Conservation (phyloP, 1,139 yeast genomes). For the Saccharomyces uvarum region DNA sequence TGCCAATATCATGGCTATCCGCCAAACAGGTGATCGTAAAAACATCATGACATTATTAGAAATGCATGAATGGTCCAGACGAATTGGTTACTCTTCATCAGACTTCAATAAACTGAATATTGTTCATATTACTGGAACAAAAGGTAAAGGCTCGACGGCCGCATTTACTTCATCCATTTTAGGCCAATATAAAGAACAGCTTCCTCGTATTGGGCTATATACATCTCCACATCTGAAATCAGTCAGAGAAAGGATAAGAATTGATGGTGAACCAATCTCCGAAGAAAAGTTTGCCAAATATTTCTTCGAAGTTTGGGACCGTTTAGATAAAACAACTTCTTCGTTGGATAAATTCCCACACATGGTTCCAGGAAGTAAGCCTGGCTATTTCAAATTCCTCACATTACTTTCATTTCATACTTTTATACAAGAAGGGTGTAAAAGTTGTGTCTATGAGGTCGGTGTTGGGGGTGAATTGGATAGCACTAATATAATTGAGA, state of each 20-base stretch:
- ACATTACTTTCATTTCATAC: conserved; percentile 88
- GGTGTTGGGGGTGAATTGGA: conserved; percentile 98
- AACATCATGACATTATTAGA: conserved; percentile 73
- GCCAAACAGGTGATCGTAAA: conserved; percentile 61
- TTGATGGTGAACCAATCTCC: conserved; percentile 77
- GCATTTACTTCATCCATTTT: conserved; percentile 85
- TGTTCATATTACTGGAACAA: conserved; percentile 93
- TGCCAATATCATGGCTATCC: conserved; percentile 77
- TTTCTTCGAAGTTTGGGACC: conserved; percentile 92
- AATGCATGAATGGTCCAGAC: conserved; percentile 82
- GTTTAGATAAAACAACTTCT: conserved; percentile 52
- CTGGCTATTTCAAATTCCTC: conserved; percentile 87
- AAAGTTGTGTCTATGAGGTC: conserved; percentile 91
- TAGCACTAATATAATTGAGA: conserved; percentile 77
- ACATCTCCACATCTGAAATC: conserved; percentile 94
- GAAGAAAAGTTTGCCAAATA: conserved; percentile 77
- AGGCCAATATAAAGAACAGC: conserved; percentile 43
- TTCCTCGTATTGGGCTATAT: conserved; percentile 68
- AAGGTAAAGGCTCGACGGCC: conserved; percentile 97
- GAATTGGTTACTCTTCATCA: conserved; percentile 68
- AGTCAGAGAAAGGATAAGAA: conserved; percentile 85
- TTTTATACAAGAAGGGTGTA: conserved; percentile 77
- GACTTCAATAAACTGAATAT: conserved; percentile 72
- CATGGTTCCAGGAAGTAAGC: conserved; percentile 65
- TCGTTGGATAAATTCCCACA: conserved; percentile 58